Percentiles rank a stretch among this genome's conserved stretches.
Evolutionary conservation across 2,329 filamentous ascomycete species (phyloP).

Genomic region (Cladosporium sp.): DNA sequence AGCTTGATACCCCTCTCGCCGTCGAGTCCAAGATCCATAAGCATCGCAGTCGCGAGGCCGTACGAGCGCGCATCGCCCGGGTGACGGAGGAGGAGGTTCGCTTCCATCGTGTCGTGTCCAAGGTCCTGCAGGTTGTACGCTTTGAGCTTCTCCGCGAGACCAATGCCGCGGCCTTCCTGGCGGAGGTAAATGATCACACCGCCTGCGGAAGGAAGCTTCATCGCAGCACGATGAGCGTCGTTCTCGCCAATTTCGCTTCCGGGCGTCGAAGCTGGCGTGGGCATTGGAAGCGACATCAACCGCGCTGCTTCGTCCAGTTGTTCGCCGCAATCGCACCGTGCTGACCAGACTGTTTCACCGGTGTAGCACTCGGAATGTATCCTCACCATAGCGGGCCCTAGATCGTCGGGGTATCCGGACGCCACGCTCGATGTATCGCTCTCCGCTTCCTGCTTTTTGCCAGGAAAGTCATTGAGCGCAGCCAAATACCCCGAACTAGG

Average conservation of each 20-base stretch:
- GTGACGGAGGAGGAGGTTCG: conserved; percentile 83
- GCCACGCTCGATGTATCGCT: conserved; percentile 17
- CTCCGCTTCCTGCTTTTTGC: conserved; percentile 21
- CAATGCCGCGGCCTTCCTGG: conserved; percentile 93
- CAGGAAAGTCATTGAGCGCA: conserved; percentile 15
- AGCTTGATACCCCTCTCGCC: conserved; percentile 67
- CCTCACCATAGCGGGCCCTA: conserved; percentile 66
- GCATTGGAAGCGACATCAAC: conserved; percentile 59
- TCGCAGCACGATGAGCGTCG: conserved; percentile 2
- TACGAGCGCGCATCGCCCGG: conserved; percentile 93
- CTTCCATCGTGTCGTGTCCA: conserved; percentile 95
- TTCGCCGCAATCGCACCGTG: conserved; percentile 94
- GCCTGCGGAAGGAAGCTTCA: conserved; percentile 47
- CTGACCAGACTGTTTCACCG: conserved; percentile 96
- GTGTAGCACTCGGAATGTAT: conserved; percentile 99
- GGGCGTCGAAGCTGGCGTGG: conserved; percentile 25
- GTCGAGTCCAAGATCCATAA: conserved; percentile 72
- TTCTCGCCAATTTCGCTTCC: conserved; percentile 17
- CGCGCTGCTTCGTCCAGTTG: conserved; percentile 94
- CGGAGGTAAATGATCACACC: conserved; percentile 94
- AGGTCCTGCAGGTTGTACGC: conserved; percentile 97
- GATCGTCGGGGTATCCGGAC: conserved; percentile 24
- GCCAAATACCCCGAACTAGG: conserved; percentile 17
- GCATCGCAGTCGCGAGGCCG: conserved; percentile 90
- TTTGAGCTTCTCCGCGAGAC: conserved; percentile 90